Base-by-base conservation (phyloP, 176 grass and related monocot species). In the Thalia dealbata region DNA sequence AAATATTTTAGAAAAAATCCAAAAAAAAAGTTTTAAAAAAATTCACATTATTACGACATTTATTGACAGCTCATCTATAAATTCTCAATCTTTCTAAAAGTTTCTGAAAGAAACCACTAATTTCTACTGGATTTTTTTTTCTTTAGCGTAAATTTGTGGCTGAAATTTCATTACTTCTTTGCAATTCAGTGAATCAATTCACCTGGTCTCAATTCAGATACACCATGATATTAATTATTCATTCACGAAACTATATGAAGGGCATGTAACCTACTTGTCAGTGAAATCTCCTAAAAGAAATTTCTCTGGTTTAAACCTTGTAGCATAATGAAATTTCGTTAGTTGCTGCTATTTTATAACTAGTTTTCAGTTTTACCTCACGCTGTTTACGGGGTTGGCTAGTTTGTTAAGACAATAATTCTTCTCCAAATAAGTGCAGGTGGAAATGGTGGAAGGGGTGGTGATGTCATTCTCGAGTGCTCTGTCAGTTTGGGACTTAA, bases 401-500 rank as follows among this genome's bases (percentile, higher is more conserved):
- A 23, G 19, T 61, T 10, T 71, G 12, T 73, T 52, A 16, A 18
- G n/a, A 14, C 19, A 8, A 64, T 50, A 14, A 68, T 71, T 70
- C 15, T 26, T 32, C 73, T 32, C 13, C n/a, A 19, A 43, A 78
- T 72, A 70, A 29, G 0, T 92, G 13, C 67, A 96, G 88, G 88
- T 83, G 92, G 88, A 9, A 91, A 89, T 86, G 92, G 92, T 41
- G 86, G 92, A 52, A 91, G 54, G 74, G 92, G 92, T 32, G 92
- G 92, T 58, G 84, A 89, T 91, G 86, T 91, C 75, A 83, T 96
- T 73, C 86, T 96, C 54, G 92, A 96, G 75, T 91, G 92, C 78
- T 91, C 86, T 60, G 6, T 78, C 83, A 81, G 72, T 91, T 79
- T 96, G 86, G 86, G 92, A 91, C 84, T 96, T 89, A 55, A 89